Evolutionary conservation across 108 stramenopile species (phyloP).

Genomic region (Nitzschia sp.): DNA sequence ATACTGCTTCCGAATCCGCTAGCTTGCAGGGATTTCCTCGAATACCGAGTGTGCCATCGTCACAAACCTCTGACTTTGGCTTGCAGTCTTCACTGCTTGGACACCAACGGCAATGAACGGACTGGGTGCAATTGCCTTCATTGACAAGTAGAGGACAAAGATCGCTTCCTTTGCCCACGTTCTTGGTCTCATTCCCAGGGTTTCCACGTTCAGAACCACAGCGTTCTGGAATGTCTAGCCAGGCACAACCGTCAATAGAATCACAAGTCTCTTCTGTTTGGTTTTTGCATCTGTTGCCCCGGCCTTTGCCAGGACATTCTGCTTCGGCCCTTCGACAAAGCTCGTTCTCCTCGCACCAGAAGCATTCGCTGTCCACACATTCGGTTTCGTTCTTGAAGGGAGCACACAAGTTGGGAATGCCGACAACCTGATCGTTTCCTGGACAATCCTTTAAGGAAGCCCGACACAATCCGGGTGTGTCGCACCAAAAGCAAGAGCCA

Average conservation of each 20-base stretch:
- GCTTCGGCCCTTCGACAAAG: not conserved
- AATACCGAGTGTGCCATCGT: slow-evolving; percentile 12
- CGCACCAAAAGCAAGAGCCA: slow-evolving; percentile 7
- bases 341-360: not conserved
- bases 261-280: not conserved
- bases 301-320: slow-evolving; percentile 16
- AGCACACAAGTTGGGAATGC: slow-evolving; percentile 1
- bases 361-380: slow-evolving; percentile 3
- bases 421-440: slow-evolving; percentile 2
- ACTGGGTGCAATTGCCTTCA: slow-evolving; percentile 14
- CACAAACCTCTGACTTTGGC: not conserved
- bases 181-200: too few relatives aligned
- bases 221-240: not conserved
- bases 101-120: slow-evolving; percentile 17
- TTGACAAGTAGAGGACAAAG: not conserved
- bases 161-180: not conserved
- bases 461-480: not conserved
- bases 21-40: slow-evolving; percentile 21
- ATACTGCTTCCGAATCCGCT: not conserved
- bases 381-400: slow-evolving; percentile 12
- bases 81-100: not conserved
- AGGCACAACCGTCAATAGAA: slow-evolving; percentile 6
- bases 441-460: slow-evolving; percentile 3
- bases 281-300: slow-evolving; percentile 6
- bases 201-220: not conserved